Percentiles rank a stretch among this genome's conserved stretches.
These are phyloP conservation scores for Pestalotiopsis sp. DNA, from an alignment of 2,329 filamentous ascomycete genomes.

Conservation along the genomic window DNA sequence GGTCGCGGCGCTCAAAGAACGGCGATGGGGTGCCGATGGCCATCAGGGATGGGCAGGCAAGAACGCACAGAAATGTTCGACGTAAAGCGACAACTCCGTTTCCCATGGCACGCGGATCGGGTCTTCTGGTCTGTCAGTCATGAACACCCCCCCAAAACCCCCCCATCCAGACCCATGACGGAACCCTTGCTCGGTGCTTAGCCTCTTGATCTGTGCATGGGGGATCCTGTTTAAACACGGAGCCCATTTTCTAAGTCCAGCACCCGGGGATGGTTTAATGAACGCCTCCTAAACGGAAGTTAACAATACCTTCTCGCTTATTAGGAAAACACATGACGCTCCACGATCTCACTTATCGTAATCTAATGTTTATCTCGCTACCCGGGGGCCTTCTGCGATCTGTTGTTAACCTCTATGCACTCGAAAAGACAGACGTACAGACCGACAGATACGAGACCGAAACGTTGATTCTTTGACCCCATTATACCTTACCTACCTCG, in stretches of 20 bases:
- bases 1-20: neutral
- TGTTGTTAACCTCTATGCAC: no score
- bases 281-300: constrained; percentile 9
- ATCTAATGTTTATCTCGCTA: neutral
- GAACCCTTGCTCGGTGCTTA: neutral
- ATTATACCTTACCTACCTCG: neutral
- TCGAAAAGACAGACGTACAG: no score
- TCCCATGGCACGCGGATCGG: constrained; percentile 6
- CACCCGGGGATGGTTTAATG: constrained; percentile 7
- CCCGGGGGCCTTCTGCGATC: neutral
- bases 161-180: constrained; percentile 11
- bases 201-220: constrained; percentile 3
- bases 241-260: neutral
- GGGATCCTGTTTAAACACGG: constrained; percentile 1
- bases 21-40: neutral
- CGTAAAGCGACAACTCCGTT: neutral
- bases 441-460: no score
- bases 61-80: neutral
- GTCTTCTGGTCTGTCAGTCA: neutral
- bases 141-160: neutral
- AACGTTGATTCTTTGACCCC: neutral
- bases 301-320: neutral
- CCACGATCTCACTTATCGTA: constrained; percentile 1
- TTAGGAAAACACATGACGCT: constrained; percentile 3
- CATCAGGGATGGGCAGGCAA: neutral